Evolutionary conservation across 106 monocot species (phyloP), one percentile per base, ranked within the genome.

Genomic region (Allium sativum): DNA sequence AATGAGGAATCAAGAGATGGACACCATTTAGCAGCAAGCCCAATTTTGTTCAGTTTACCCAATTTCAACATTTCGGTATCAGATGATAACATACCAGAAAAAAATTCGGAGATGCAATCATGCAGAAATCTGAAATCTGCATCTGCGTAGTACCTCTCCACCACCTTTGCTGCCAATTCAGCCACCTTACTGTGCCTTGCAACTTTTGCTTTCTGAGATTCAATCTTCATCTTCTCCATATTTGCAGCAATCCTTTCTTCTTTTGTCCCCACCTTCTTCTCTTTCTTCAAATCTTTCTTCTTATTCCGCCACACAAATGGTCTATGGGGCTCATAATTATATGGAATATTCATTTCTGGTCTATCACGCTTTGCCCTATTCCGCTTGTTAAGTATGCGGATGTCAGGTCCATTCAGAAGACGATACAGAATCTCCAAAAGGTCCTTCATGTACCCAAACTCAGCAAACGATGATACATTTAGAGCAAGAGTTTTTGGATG

Each of bases 21-120:
- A 70, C 88, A 88, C 88, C 88, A 84, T 55, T 88, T 88, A 8
- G 84, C 80, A 9, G 78, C 88, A 43, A 88, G 74, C 20, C 75
- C 72, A 52, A 88, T 55, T 9, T 70, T 45, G 7, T 48, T 11
- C 56, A 65, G 12, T 14, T 70, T 18, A 14, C 75, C 84, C 6
- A 69, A 64, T 10, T 43, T 51, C 62, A 81, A 74, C 15, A 64
- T 66, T 45, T 68, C 59, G 20, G 75, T 18, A 52, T 88, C 88
- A 12, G 70, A 68, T 65, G 54, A 21, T 9, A 88, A 68, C 7
- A 75, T 52, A 3, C 42, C 65, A 0, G 83, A 77, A 61, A 88
- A 88, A 56, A 78, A 55, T 7, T 88, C 88, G 5, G 78, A 57
- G 16, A 77, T 53, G 9, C 66, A 22, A 55, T 88, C 81, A 53